phyloP scores from a whole-genome alignment of 331 rosid genomes.

The Pyrus hybrid region DNA sequence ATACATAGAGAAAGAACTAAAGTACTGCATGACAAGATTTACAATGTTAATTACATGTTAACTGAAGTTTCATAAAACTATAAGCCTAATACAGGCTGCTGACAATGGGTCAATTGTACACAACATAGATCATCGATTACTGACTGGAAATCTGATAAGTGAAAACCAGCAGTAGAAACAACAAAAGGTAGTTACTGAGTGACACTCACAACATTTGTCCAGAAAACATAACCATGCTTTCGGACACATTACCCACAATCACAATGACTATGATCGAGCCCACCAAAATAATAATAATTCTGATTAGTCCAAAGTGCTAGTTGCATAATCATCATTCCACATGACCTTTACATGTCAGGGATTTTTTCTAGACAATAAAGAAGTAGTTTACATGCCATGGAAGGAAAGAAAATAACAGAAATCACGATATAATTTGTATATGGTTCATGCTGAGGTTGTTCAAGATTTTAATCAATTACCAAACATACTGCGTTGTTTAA shows the following conservation, averaged over 20 bases:
- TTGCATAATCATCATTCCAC: background rate
- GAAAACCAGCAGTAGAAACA: background rate
- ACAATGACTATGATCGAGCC: background rate
- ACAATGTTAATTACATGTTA: too few relatives aligned
- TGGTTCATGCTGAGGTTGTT: background rate
- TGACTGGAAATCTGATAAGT: background rate
- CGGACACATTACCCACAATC: background rate
- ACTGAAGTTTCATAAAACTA: too few relatives aligned
- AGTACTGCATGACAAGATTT: too few relatives aligned
- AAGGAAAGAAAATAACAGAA: background rate
- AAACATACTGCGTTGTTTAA: background rate
- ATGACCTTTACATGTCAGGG: background rate
- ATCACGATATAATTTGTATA: background rate
- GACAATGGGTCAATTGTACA: background rate
- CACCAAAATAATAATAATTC: background rate
- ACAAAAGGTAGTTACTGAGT: background rate
- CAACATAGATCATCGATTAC: background rate
- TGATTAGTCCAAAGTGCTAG: background rate
- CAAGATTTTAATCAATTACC: background rate
- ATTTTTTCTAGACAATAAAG: too few relatives aligned
- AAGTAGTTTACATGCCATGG: background rate
- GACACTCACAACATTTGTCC: background rate
- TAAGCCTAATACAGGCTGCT: too few relatives aligned
- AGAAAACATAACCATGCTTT: background rate
- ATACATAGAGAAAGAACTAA: background rate